Evolutionary conservation across 768 basidiomycete genomes (phyloP), one percentile per base, ranked within the genome.

Genomic region (Pleurotus pulmonarius): DNA sequence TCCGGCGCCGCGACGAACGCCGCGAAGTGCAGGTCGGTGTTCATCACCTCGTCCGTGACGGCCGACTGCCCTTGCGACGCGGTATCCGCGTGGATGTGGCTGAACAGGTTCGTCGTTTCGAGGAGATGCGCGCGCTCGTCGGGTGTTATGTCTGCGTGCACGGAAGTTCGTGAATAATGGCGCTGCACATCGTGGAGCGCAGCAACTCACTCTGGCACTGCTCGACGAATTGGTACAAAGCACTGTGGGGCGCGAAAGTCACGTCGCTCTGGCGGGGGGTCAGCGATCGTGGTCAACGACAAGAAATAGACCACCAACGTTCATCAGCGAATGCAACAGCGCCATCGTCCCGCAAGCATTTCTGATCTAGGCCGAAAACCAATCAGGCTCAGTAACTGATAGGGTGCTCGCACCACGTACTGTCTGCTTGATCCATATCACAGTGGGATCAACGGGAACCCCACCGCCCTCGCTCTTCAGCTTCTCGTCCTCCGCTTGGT

Each of bases 401-500:
- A n/a, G n/a, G n/a, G n/a, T n/a, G n/a, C n/a, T n/a, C n/a, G n/a
- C n/a, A n/a, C n/a, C n/a, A 34, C 29, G 29, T 34, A 92, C 93
- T 51, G 90, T 96, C 68, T 97, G 94, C 69, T 92, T 93, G 73
- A 96, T 92, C 81, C 85, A 97, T 62, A 94, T 74, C 4, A 96
- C 72, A 0, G 82, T 83, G 4, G 82, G 79, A 62, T 91, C 85
- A 3, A 90, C 64, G 0, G 63, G 60, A 2, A 73, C 68, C 55
- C 76, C 75, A 1, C 73, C 83, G 1, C 73, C 83, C 43, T 77
- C 75, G 12, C 67, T 69, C 24, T 69, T 69, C 47, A 90, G 79
- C 61, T 69, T 66, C 43, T 70, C 70, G 60, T 94, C 92, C 59
- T 93, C 90, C 45, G 74, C 72, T 41, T 75, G 74, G 43, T 85